Evolutionary conservation across 352 stramenopile genomes (phyloP).

Genomic region (Blastocystis sp.): DNA sequence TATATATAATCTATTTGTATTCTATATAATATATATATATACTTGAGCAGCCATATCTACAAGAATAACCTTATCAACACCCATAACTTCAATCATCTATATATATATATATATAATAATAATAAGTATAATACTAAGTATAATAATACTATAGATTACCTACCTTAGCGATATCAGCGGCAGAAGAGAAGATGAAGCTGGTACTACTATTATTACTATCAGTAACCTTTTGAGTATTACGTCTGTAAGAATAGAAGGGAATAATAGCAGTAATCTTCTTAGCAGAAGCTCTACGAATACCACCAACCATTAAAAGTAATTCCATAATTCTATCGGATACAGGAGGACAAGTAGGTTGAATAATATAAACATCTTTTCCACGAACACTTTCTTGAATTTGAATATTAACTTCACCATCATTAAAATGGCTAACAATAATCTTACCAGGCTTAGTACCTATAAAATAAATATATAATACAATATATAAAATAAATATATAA

Average conservation of each 20-base stretch:
- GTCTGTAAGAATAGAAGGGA: slow-evolving; percentile 53
- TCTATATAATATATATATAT: slow-evolving; percentile 36
- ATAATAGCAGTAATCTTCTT: slow-evolving; percentile 77
- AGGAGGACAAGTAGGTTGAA: slow-evolving; percentile 68
- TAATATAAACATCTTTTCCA: slow-evolving; percentile 75
- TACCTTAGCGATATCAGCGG: slow-evolving; percentile 65
- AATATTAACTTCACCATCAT: slow-evolving; percentile 69
- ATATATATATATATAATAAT: too few relatives aligned
- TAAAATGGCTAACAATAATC: slow-evolving; percentile 64
- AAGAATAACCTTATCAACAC: slow-evolving; percentile 64
- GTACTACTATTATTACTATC: slow-evolving; percentile 2
- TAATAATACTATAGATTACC: too few relatives aligned
- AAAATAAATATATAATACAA: too few relatives aligned
- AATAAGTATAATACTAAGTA: too few relatives aligned
- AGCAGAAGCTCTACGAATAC: slow-evolving; percentile 66
- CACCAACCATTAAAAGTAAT: slow-evolving; percentile 74
- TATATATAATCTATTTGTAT: slow-evolving; percentile 25
- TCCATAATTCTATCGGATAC: slow-evolving; percentile 82
- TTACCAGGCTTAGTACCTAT: slow-evolving; percentile 59
- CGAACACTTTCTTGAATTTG: slow-evolving; percentile 70
- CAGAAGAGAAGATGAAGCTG: slow-evolving; percentile 73
- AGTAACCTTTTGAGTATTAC: slow-evolving; percentile 31
- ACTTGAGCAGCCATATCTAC: slow-evolving; percentile 59
- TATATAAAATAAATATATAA: too few relatives aligned
- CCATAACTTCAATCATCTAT: slow-evolving; percentile 69